Base-by-base conservation (phyloP, 805 yeast genomes). In the Starmera pachycereana region DNA sequence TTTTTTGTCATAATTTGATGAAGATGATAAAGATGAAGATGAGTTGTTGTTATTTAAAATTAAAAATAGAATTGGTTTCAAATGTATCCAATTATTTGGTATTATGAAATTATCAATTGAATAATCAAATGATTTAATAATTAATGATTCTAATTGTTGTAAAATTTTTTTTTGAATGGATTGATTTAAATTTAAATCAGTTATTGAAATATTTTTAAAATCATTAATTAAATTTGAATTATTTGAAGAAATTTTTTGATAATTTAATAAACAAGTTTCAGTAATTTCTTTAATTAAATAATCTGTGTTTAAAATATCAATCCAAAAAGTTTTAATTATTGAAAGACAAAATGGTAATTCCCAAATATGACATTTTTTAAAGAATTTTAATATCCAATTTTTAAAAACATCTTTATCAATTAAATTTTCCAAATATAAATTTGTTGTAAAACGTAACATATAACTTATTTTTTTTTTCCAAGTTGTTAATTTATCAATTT, bases 301-400 rank as follows among this genome's bases (percentile, higher is more conserved):
- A 35, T 80, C 85, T 5, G 62, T 53, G 32, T 66, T 63, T 4
- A 78, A 58, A 2, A 86, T 60, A 38, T 80, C 82, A 39, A 65
- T 64, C 96, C 96, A 88, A 50, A 84, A 82, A 19, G 79, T 63
- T 43, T 76, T 71, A 6, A 82, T 55, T 4, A 84, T 61, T 4
- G 83, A 68, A 16, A 76, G 60, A 1, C 69, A 53, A 18, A 72
- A 48, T 0, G 79, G 78, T 7, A 74, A 46, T 40, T 66, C 64
- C 40, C 61, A 66, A 12, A 56, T 52, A 29, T 62, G 64, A 14
- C 67, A 57, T 35, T 49, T 57, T 16, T 62, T 66, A 37, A 85
- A 61, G 47, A 71, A 74, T 30, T 69, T 68, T 7, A 81, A 69
- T 1, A 81, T 58, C 76, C 92, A 78, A 25, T 74, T 68, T 25